Evolutionary conservation across 148 eudicot genomes (phyloP), one percentile per base, ranked within the genome.

Genomic region (Diospyros lotus): DNA sequence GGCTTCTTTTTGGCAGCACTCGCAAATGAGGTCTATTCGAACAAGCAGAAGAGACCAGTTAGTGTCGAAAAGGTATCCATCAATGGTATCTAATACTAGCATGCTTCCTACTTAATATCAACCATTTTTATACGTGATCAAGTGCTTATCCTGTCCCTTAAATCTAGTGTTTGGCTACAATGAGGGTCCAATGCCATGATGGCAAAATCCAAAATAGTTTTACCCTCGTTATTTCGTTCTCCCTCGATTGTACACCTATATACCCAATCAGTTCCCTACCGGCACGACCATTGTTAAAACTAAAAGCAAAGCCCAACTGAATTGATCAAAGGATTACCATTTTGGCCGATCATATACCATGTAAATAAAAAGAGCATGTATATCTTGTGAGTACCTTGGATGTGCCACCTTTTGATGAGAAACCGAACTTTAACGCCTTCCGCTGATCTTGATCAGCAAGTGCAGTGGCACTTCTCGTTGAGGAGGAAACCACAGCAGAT

Each of bases 351-450:
- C 38, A 69, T 28, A 18, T 5, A 53, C 42, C 39, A 51, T 18
- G 3, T 18, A 52, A 56, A 69, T n/a, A 69, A 51, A 17, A 43
- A 72, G 28, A 6, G 44, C 1, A 72, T 7, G 53, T 7, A 4
- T 28, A 50, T 4, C 58, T 50, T 42, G 58, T 10, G 42, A 18
- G 65, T 86, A 94, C 98, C 91, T 89, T 94, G 74, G 91, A 82
- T 63, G 84, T 76, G 79, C 89, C 84, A 80, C 86, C 80, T 84
- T 92, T 94, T 51, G 88, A 82, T 44, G 98, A 87, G 85, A 94
- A 94, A 28, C 98, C 97, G 71, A 94, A 94, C 81, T 90, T 92
- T 68, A 94, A 77, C 44, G 91, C 77, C 85, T 94, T 94, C 61
- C 97, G 79, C 75, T 89, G 96, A 80, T 92, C 98, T 73, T 80